These are phyloP conservation scores for Microbotryum scabiosae DNA, from an alignment of 1,284 basidiomycete genomes.

Conservation along the genomic window DNA sequence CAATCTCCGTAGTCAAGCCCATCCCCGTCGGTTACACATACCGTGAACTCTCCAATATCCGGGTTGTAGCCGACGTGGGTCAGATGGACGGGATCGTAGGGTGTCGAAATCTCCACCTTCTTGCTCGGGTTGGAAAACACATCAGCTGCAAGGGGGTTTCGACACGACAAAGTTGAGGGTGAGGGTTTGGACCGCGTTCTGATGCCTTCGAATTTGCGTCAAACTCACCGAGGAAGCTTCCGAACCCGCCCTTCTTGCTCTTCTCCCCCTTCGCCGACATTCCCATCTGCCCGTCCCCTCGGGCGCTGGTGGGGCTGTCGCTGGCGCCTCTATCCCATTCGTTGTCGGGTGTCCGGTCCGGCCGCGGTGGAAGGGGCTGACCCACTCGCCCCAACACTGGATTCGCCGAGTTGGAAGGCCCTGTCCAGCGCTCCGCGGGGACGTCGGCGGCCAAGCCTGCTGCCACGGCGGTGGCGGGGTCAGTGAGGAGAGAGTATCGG, in stretches of 20 bases:
- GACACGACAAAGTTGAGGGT: not conserved
- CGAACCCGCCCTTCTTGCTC: constrained; percentile 20
- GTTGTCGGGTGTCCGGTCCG: not conserved
- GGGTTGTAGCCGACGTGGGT: constrained; percentile 99
- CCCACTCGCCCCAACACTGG: not conserved
- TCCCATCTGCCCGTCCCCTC: not conserved
- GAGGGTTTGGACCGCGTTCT: no score
- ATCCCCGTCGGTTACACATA: not conserved
- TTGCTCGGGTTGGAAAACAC: constrained; percentile 45
- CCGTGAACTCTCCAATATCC: constrained; percentile 79
- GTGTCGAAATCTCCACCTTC: constrained; percentile 89
- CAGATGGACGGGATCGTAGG: constrained; percentile 97
- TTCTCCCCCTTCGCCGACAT: constrained; percentile 17
- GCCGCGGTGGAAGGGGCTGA: constrained; percentile 1
- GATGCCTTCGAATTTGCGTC: no score
- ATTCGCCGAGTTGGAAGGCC: not conserved
- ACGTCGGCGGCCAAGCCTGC: constrained; percentile 11
- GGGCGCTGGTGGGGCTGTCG: not conserved
- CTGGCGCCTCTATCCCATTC: not conserved
- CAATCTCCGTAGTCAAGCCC: not conserved
- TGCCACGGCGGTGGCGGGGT: constrained; percentile 23
- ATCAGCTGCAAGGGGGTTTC: constrained; percentile 12
- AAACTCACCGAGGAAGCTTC: constrained; percentile 24
- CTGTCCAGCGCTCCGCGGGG: not conserved
- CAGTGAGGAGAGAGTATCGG: constrained; percentile 18